Evolutionary conservation across 306 rosid genomes (phyloP).

Genomic region (Calophaca sinica): DNA sequence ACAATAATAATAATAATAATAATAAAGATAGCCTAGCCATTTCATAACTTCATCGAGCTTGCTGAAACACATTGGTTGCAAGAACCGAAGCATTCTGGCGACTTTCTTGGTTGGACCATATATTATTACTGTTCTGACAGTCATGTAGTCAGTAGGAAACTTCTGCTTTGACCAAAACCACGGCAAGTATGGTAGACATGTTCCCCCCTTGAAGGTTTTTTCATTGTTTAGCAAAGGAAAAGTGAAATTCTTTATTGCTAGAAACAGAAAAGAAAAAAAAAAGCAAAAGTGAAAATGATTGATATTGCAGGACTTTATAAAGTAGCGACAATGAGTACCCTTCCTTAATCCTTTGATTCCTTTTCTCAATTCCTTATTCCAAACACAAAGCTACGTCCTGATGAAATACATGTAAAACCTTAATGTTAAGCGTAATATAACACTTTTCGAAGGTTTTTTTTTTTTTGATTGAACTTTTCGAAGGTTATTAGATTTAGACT

Average conservation of each 20-base stretch:
- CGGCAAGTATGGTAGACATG: constrained; percentile 45
- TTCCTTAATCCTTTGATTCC: background rate
- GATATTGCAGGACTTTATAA: constrained; percentile 36
- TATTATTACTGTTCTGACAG: background rate
- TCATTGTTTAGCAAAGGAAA: constrained; percentile 37
- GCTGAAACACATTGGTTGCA: too few relatives aligned
- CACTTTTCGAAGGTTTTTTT: background rate
- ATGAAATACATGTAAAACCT: constrained; percentile 8
- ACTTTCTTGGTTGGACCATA: background rate
- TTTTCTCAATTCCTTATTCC: background rate
- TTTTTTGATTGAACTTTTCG: too few relatives aligned
- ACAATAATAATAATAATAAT: too few relatives aligned
- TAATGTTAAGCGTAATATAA: background rate
- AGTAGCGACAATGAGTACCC: constrained; percentile 4
- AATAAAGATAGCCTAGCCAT: background rate
- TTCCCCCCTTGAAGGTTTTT: constrained; percentile 35
- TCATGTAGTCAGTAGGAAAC: constrained; percentile 13
- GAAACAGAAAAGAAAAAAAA: background rate
- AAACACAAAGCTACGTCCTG: background rate
- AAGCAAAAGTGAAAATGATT: constrained; percentile 45
- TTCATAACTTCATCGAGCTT: background rate
- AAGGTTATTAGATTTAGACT: too few relatives aligned
- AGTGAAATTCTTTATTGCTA: constrained; percentile 30
- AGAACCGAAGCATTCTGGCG: too few relatives aligned
- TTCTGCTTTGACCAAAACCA: constrained; percentile 45